Evolutionary conservation across 768 basidiomycete species (phyloP).

Genomic region (Boletus sp.): DNA sequence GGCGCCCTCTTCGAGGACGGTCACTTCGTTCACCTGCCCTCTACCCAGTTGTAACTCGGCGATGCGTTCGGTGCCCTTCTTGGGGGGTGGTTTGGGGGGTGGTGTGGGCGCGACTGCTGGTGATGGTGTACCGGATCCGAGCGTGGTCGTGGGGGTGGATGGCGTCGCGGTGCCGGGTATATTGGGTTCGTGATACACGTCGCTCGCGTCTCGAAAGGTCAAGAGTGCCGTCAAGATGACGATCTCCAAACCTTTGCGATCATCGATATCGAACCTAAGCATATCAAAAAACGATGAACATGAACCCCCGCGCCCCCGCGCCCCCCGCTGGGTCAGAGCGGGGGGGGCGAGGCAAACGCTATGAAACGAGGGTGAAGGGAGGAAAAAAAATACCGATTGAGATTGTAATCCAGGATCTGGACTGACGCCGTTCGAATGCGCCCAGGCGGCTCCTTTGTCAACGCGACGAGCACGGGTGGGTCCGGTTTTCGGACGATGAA

Average conservation of each 20-base stretch:
- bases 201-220: conserved; percentile 72
- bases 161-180: conserved; percentile 8
- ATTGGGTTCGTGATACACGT: conserved; percentile 44
- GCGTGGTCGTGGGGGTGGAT: not conserved
- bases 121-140: not conserved
- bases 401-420: conserved; percentile 82
- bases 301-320: not conserved
- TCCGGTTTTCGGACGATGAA: conserved; percentile 83
- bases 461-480: conserved; percentile 79
- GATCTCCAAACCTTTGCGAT: conserved; percentile 83
- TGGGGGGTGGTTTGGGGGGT: conserved; percentile 62
- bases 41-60: conserved; percentile 64
- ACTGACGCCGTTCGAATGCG: conserved; percentile 60
- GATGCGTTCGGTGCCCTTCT: conserved; percentile 64
- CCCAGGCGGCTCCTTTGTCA: conserved; percentile 73
- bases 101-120: conserved; percentile 34
- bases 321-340: not conserved
- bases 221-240: conserved; percentile 72
- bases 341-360: not conserved
- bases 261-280: conserved; percentile 74
- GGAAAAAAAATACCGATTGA: conserved; percentile 52
- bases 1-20: conserved; percentile 61
- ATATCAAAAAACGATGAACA: not conserved
- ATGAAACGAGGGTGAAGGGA: not conserved
- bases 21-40: conserved; percentile 74